Percentiles rank a stretch among this genome's conserved stretches.
Evolutionary conservation across 2,329 filamentous ascomycete species (phyloP).

Genomic region (Aspergillus cejpii): DNA sequence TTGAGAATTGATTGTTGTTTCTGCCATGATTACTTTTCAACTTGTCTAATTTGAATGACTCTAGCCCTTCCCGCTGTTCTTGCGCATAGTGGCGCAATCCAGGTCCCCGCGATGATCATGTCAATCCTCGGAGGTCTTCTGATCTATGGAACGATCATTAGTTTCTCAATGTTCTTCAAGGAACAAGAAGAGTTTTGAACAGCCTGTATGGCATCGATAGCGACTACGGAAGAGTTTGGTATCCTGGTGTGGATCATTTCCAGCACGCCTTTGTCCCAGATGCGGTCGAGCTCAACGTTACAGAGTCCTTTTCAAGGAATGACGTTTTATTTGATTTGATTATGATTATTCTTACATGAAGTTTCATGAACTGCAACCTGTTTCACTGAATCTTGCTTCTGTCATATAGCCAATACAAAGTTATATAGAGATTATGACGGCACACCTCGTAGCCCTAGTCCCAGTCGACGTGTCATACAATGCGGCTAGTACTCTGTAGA

Average conservation of each 20-base stretch:
- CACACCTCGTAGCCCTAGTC: too few relatives aligned
- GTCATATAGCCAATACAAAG: constrained; percentile 14
- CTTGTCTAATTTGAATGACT: background rate
- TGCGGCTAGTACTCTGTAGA: too few relatives aligned
- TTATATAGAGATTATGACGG: constrained; percentile 15
- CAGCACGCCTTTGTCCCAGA: background rate
- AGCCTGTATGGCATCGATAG: background rate
- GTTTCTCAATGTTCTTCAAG: constrained; percentile 96
- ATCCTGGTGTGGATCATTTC: background rate
- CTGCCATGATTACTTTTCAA: background rate
- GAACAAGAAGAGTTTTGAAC: constrained; percentile 87
- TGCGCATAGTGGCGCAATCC: constrained; percentile 78
- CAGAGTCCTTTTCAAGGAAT: background rate
- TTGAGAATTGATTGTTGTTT: background rate
- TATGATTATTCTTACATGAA: constrained; percentile 20
- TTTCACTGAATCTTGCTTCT: constrained; percentile 5
- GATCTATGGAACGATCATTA: constrained; percentile 97
- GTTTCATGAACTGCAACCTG: constrained; percentile 11
- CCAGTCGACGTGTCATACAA: too few relatives aligned
- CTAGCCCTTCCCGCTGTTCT: constrained; percentile 80
- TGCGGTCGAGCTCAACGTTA: background rate
- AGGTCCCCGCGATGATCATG: constrained; percentile 85
- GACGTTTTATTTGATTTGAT: constrained; percentile 15
- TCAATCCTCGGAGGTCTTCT: constrained; percentile 83
- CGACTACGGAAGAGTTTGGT: constrained; percentile 1